Base-by-base conservation (phyloP, 2,329 filamentous ascomycete genomes). In the Xylaria sp. region DNA sequence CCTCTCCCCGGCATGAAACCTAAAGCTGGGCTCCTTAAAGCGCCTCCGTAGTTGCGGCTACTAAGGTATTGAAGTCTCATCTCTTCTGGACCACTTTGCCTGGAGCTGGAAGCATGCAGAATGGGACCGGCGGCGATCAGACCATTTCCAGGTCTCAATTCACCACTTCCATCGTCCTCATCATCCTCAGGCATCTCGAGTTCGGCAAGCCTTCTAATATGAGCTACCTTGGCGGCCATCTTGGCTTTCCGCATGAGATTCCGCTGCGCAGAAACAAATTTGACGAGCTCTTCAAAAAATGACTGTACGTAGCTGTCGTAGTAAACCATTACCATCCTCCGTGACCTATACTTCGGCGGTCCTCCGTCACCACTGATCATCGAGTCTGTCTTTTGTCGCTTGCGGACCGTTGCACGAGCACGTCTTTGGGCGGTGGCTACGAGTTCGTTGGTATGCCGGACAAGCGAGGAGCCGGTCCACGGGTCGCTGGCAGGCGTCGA, bases 221-320 rank as follows among this genome's bases (percentile, higher is more conserved):
- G 86, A 1, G 88, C 90, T 67, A 93, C 89, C 77, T 90, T 91
- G 65, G 90, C 90, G 63, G 92, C 92, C 91, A 94, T 93, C 81
- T 93, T 96, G 62, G 91, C 93, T 81, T 95, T 97, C 58, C 94
- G 90, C 79, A 98, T 90, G 73, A 93, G 85, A 80, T 97, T 97
- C 66, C 94, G 86, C 59, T 92, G 92, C 1, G 89, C 88, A 5
- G 92, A 93, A 44, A 98, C 90, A 65, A 92, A 91, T 70, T 93
- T 91, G 66, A 97, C 94, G 59, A 97, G 83, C 65, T 91, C 86
- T 75, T 97, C 94, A 73, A 98, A 94, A 48, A 91, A 89, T 60
- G 89, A 89, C 78, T 98, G 94, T 3, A 97, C 91, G 70, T 93
- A 91, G 73, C 92, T 93, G 78, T 98, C 94, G 78, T 98, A 98